Conservation (phyloP, 2,329 filamentous ascomycete genomes). For the Penicillium olsonii region DNA sequence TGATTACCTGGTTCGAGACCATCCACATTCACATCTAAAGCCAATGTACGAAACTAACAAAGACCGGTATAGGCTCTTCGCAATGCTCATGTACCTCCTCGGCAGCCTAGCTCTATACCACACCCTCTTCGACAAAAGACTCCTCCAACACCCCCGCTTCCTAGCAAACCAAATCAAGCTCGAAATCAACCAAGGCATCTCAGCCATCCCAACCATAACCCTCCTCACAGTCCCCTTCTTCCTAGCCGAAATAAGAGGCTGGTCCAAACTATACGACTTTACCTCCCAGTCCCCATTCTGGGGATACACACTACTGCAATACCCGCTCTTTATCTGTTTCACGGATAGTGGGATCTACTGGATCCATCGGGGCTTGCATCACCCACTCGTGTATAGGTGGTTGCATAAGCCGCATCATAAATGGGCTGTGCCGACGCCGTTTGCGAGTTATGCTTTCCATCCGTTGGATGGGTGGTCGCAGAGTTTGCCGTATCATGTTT, state of each 20-base stretch:
- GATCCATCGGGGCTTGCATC: slow-evolving; percentile 82
- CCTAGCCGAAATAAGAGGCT: slow-evolving; percentile 77
- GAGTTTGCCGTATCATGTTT: slow-evolving; percentile 86
- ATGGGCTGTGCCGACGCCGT: slow-evolving; percentile 98
- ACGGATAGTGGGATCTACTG: slow-evolving; percentile 89
- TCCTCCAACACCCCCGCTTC: slow-evolving; percentile 85
- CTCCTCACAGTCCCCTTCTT: slow-evolving; percentile 79
- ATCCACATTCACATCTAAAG: too few relatives aligned
- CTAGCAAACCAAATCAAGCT: slow-evolving; percentile 86
- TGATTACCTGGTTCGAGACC: slow-evolving; percentile 29
- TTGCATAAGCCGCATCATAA: slow-evolving; percentile 98
- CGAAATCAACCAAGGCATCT: slow-evolving; percentile 77
- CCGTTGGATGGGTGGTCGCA: slow-evolving; percentile 87
- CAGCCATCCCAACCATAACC: slow-evolving; percentile 77
- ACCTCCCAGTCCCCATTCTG: slow-evolving; percentile 69
- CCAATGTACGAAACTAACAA: too few relatives aligned
- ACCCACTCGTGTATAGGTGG: slow-evolving; percentile 76
- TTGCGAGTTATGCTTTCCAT: slow-evolving; percentile 90
- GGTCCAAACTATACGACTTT: slow-evolving; percentile 81
- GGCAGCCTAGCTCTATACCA: slow-evolving; percentile 80
- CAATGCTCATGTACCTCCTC: slow-evolving; percentile 76
- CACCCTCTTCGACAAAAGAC: slow-evolving; percentile 87
- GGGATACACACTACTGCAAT: slow-evolving; percentile 78
- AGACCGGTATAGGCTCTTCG: slow-evolving; percentile 69
- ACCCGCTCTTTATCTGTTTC: slow-evolving; percentile 82